These are phyloP conservation scores for Jasminum sambac DNA, from an alignment of 257 asterid genomes.

Conservation along the genomic window DNA sequence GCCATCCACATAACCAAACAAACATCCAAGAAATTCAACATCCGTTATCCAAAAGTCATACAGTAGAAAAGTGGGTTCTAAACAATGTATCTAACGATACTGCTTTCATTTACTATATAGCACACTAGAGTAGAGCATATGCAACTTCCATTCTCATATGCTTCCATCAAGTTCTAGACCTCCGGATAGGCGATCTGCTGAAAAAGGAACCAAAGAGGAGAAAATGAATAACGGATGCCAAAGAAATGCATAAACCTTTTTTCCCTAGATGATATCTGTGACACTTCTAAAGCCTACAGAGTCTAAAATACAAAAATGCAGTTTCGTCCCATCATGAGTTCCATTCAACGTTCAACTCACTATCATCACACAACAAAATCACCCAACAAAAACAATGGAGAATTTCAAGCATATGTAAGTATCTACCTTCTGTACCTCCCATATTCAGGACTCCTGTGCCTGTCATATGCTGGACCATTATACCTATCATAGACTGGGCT, in stretches of 20 bases:
- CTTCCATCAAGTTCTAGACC: constrained; percentile 7
- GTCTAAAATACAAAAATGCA: not conserved
- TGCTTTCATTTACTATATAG: not conserved
- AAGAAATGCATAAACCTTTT: not conserved
- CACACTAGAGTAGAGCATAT: not conserved
- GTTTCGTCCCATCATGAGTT: not conserved
- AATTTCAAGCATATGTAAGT: not conserved
- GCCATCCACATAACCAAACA: not conserved
- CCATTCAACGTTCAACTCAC: not conserved
- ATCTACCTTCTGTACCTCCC: constrained; percentile 23
- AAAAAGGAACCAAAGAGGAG: not conserved
- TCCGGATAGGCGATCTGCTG: constrained; percentile 8
- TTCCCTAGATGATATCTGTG: not conserved
- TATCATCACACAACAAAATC: not conserved
- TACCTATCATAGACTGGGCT: constrained; percentile 40
- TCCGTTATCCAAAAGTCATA: not conserved
- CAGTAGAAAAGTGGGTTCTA: not conserved
- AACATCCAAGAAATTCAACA: not conserved
- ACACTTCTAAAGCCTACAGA: too few species aligned
- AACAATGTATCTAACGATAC: not conserved
- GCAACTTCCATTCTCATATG: not conserved
- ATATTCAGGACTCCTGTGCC: constrained; percentile 40
- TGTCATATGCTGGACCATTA: constrained; percentile 27
- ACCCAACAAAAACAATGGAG: not conserved
- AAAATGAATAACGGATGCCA: not conserved